Evolutionary conservation across 306 rosid genomes (phyloP).

Genomic region (Sindora glabra): DNA sequence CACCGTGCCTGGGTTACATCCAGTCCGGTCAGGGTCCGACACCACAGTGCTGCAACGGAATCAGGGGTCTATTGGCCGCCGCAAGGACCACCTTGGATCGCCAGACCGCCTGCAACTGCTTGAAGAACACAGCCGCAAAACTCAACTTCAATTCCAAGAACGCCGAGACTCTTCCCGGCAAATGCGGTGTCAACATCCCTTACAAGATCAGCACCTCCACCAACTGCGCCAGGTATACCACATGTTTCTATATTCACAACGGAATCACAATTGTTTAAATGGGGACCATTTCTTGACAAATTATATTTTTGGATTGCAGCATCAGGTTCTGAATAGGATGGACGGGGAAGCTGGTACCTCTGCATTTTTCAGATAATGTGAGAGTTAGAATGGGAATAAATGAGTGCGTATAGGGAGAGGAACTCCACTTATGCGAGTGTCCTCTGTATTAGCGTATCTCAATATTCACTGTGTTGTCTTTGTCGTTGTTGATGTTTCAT

Average conservation of each 20-base stretch:
- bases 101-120: slow-evolving; percentile 36
- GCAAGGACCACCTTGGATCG: slow-evolving; percentile 16
- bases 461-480: background rate
- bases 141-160: background rate
- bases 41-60: slow-evolving; percentile 10
- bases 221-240: slow-evolving; percentile 24
- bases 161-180: slow-evolving; percentile 24
- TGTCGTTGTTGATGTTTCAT: background rate
- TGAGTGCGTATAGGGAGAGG: background rate
- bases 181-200: slow-evolving; percentile 35
- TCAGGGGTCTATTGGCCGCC: background rate
- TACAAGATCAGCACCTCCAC: slow-evolving; percentile 51
- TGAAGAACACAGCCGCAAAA: slow-evolving; percentile 11
- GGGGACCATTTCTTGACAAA: background rate
- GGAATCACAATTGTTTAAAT: too few relatives aligned
- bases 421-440: background rate
- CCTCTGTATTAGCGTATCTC: background rate
- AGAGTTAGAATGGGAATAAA: background rate
- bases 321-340: background rate
- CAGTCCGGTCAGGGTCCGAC: background rate
- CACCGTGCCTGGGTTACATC: slow-evolving; percentile 15
- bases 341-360: background rate
- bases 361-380: background rate
- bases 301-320: slow-evolving; percentile 6
- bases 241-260: too few relatives aligned